Percentiles rank a stretch among this genome's conserved stretches.
These are phyloP conservation scores for Cicer judaicum DNA, from an alignment of 306 rosid species.

Conservation along the genomic window DNA sequence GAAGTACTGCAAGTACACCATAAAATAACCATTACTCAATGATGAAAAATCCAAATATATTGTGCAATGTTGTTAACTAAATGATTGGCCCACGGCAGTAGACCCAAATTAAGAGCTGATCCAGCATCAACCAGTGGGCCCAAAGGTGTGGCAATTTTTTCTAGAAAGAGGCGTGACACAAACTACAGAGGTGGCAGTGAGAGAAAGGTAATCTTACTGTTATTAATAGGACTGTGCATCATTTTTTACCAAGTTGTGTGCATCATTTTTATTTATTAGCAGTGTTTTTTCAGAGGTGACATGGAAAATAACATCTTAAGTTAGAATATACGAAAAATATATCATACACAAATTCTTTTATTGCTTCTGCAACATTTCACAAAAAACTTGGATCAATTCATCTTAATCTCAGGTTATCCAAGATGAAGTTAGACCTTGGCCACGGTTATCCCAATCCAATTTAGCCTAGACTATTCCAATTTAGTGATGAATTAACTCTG, in stretches of 20 bases:
- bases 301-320: not conserved
- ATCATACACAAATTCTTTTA: not conserved
- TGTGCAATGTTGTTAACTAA: conserved; percentile 19
- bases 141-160: too few species aligned
- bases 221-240: too few species aligned
- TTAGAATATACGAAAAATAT: not conserved
- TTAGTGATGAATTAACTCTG: not conserved
- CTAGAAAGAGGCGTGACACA: too few species aligned
- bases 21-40: conserved; percentile 42
- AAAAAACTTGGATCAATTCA: not conserved
- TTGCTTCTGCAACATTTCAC: too few species aligned
- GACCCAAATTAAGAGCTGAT: too few species aligned
- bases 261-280: not conserved
- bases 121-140: too few species aligned
- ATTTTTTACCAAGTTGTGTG: too few species aligned
- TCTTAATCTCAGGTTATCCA: not conserved
- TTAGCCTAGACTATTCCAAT: not conserved
- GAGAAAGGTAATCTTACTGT: too few species aligned
- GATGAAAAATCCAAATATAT: conserved; percentile 23
- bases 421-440: not conserved
- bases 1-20: conserved; percentile 84
- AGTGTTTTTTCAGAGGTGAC: not conserved
- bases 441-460: not conserved
- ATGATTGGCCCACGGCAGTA: not conserved
- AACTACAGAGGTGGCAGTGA: too few species aligned